Conservation (phyloP, 2,329 filamentous ascomycete genomes). For the Ophiognomonia clavigignenti-juglandacearum region DNA sequence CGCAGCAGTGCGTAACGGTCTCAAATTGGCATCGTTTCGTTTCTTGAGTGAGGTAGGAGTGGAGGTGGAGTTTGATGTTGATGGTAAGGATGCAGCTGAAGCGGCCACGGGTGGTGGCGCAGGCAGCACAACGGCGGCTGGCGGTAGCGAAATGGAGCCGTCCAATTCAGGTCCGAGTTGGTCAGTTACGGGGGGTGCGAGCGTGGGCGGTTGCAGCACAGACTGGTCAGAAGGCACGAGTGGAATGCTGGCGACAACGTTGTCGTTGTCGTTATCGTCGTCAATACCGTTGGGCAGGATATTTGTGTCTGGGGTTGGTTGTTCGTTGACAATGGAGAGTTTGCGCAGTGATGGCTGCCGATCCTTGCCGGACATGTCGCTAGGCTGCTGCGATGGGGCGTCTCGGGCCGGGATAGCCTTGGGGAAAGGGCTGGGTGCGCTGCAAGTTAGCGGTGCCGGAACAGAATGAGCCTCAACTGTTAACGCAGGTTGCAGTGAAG, state of each 20-base stretch:
- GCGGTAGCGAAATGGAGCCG: neutral
- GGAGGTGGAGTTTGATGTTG: too few species aligned
- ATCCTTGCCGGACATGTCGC: conserved; percentile 28
- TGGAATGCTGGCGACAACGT: neutral
- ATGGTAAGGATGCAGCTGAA: conserved; percentile 1
- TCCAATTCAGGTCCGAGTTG: neutral
- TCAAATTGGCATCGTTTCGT: conserved; percentile 7
- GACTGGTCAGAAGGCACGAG: neutral
- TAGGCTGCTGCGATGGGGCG: neutral
- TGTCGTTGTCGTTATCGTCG: conserved; percentile 5
- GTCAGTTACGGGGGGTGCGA: too few species aligned
- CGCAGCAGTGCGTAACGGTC: conserved; percentile 16
- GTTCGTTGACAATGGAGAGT: conserved; percentile 30
- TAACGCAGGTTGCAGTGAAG: conserved; percentile 2
- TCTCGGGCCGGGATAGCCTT: neutral
- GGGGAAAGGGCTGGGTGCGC: neutral
- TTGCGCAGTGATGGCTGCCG: conserved; percentile 24
- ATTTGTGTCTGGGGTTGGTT: conserved; percentile 20
- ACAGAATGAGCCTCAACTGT: neutral
- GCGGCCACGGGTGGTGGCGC: conserved; percentile 11
- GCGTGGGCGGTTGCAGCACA: neutral
- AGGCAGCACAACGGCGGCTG: conserved; percentile 3
- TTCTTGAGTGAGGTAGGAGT: neutral
- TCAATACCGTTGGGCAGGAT: too few species aligned
- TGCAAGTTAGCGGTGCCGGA: neutral